Base-by-base conservation (phyloP, 345 rosid genomes). In the Populus alba region DNA sequence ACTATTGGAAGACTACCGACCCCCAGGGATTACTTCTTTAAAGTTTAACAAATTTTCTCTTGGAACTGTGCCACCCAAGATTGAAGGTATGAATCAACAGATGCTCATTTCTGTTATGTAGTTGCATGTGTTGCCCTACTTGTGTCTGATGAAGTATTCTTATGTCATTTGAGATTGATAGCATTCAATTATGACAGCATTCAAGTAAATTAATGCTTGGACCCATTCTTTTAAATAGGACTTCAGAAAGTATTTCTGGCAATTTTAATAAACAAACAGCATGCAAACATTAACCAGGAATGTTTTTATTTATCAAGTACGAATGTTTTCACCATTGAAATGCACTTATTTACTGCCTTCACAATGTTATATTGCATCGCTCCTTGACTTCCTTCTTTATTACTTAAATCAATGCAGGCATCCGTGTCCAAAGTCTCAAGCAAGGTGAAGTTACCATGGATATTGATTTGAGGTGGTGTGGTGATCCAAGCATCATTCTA, bases 381-480 rank as follows among this genome's bases (percentile, higher is more conserved):
- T 25, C 11, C 18, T n/a, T 55, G 33, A 61, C 59, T 57, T 43
- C 51, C 45, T 72, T 72, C 67, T 33, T 77, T 38, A 81, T 75
- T 76, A 23, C 77, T 76, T 79, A 71, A 33, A 79, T 79, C 39
- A 83, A 68, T 83, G 84, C 85, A 97, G 99, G 99, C 81, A 91
- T 97, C 68, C 98, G 98, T 55, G 97, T 97, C 80, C 99, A 94
- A 87, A 97, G 94, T 89, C 92, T 92, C 76, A 91, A 97, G 86
- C 85, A 91, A 84, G 99, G 99, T 87, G 98, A 97, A 87, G 79
- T 97, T 75, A 97, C 85, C 37, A 92, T 94, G 99, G 99, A 94
- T 70, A 91, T 94, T 62, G 99, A 97, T 89, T 89, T 97, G 57
- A 92, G 98, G 62, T 97, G 98, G 99, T 91, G 99, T 82, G 99